Conservation (phyloP, 1,284 basidiomycete species). For the Naganishia albida region DNA sequence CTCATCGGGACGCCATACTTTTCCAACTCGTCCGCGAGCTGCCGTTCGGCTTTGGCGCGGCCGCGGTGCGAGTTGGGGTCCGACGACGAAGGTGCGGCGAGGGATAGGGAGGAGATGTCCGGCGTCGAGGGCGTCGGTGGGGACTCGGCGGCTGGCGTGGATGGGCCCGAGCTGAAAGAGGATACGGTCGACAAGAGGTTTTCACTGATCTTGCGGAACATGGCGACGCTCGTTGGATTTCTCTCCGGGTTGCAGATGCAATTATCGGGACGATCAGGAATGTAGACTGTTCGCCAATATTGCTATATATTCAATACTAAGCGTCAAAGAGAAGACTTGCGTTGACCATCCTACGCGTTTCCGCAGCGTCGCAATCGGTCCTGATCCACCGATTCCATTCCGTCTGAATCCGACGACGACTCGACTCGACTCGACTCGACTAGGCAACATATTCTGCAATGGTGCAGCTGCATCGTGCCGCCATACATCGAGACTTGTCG, state of each 20-base stretch:
- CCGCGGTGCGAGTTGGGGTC: slow-evolving; percentile 34
- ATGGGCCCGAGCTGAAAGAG: slow-evolving; percentile 19
- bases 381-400: not conserved
- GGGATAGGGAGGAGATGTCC: slow-evolving; percentile 7
- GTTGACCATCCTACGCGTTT: too few species aligned
- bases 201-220: slow-evolving; percentile 46
- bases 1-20: slow-evolving; percentile 67
- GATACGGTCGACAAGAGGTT: slow-evolving; percentile 39
- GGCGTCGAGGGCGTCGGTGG: slow-evolving; percentile 17
- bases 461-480: too few species aligned
- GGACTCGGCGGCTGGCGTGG: slow-evolving; percentile 7
- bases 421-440: too few species aligned
- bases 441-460: too few species aligned
- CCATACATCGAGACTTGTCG: too few species aligned
- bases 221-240: slow-evolving; percentile 25
- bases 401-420: too few species aligned
- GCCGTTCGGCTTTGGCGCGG: slow-evolving; percentile 42
- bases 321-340: too few species aligned
- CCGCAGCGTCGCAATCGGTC: too few species aligned
- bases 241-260: not conserved
- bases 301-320: too few species aligned
- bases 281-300: too few species aligned
- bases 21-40: slow-evolving; percentile 51
- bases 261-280: too few species aligned
- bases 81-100: slow-evolving; percentile 14